Percentiles rank a stretch among this genome's conserved stretches.
phyloP scores from a whole-genome alignment of 108 stramenopile species.

The Conticribra weissflogii region DNA sequence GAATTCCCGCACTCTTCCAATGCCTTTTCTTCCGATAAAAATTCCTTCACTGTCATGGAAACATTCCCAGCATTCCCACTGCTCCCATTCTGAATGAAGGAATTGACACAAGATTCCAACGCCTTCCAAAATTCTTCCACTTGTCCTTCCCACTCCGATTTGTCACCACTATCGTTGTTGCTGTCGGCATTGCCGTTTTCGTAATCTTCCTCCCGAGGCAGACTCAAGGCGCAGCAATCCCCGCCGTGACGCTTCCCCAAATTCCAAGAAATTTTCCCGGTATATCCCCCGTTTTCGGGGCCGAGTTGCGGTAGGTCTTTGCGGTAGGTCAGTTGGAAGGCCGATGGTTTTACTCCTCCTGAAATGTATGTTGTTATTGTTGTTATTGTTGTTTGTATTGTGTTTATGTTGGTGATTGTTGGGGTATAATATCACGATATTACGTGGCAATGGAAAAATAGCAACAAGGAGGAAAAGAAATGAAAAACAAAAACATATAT shows the following conservation, averaged over 20 bases:
- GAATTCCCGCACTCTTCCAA: conserved; percentile 32
- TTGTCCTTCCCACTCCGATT: conserved; percentile 19
- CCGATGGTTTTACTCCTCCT: conserved; percentile 32
- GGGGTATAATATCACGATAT: background rate
- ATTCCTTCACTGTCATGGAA: background rate
- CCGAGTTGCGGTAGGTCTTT: conserved; percentile 49
- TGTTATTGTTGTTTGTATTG: background rate
- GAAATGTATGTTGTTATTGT: background rate
- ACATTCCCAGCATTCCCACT: background rate
- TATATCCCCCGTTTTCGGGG: conserved; percentile 23
- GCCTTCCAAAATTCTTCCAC: conserved; percentile 47
- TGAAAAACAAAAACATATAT: no score
- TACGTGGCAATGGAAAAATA: background rate
- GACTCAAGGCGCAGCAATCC: conserved; percentile 22
- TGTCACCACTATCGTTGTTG: conserved; percentile 15
- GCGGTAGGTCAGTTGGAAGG: conserved; percentile 74
- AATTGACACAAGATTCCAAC: conserved; percentile 54
- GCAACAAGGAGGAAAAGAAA: no score
- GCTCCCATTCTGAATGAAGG: conserved; percentile 41
- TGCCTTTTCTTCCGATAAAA: conserved; percentile 38
- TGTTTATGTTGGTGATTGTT: background rate
- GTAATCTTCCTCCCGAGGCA: conserved; percentile 33
- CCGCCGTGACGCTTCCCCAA: conserved; percentile 67
- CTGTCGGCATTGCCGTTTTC: background rate
- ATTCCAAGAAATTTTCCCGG: conserved; percentile 63